Evolutionary conservation across 148 eudicot genomes (phyloP), one percentile per base, ranked within the genome.

Genomic region (Camellia japonica): DNA sequence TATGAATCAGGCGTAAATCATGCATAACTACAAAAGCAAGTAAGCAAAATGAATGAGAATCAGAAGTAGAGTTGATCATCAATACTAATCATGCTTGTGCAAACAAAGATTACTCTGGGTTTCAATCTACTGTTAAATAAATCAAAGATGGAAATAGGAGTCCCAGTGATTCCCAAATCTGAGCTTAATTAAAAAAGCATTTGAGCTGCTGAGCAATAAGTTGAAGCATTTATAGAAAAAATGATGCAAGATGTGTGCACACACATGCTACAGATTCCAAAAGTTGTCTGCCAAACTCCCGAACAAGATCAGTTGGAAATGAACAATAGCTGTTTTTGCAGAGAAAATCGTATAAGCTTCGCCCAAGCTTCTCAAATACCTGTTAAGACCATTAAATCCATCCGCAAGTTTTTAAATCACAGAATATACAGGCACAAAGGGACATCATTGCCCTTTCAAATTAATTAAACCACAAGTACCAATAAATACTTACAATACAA

Each of bases 401-500:
- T 82, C 84, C 84, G 73, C 84, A 85, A 85, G 78, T 80, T 78
- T 80, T 83, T 76, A 91, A 86, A 87, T 80, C 74, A 79, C 89
- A 82, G 81, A 75, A 84, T 81, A 85, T 64, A 79, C 66, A 51
- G 79, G 81, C 77, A 80, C 75, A 81, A 79, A 58, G 38, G 62
- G 78, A 65, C 67, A 78, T 71, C 58, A 75, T 55, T 59, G 80
- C 80, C 81, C 68, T 78, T 77, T 75, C 51, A 78, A 81, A 81
- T 77, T 44, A 84, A 82, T 64, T 41, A 81, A 89, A 80, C 74
- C 59, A 59, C 78, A 81, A 83, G 55, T 69, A 68, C 55, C 79
- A 83, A 75, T 82, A 71, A 86, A 81, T 84, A 95, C 99, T 96
- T 96, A 96, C 99, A 85, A 96, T 93, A 93, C 99, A 96, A 52